Conservation (phyloP, 345 rosid genomes). For the Eucalyptus marginata region DNA sequence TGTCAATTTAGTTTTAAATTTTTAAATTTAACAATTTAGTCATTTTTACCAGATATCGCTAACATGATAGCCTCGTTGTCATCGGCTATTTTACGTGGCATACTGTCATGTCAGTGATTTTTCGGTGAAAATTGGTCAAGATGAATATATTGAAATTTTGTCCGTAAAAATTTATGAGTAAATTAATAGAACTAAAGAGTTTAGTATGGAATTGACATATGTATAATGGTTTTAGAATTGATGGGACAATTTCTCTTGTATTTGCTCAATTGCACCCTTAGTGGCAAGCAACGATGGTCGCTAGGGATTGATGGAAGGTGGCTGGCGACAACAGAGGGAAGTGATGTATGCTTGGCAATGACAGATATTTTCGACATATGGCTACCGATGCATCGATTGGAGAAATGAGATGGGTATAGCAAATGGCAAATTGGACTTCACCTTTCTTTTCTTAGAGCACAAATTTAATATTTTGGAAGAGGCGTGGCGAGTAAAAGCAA, state of each 20-base stretch:
- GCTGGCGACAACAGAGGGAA: not conserved
- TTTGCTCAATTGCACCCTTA: not conserved
- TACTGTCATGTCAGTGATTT: accelerated
- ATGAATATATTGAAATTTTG: not conserved
- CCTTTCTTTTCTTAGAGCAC: not conserved
- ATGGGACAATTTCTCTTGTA: not conserved
- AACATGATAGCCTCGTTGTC: accelerated
- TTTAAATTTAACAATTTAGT: not conserved
- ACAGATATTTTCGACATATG: not conserved
- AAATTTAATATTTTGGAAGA: not conserved
- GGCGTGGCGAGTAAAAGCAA: not conserved
- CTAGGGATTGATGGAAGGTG: not conserved
- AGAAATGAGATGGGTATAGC: not conserved
- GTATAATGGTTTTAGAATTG: not conserved
- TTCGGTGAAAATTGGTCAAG: accelerated
- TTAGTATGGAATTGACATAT: not conserved
- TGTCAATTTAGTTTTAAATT: not conserved
- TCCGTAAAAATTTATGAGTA: accelerated
- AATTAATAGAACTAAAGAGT: not conserved
- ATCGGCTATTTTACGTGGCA: accelerated
- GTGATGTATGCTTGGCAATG: not conserved
- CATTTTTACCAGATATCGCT: accelerated
- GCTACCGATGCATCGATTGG: not conserved
- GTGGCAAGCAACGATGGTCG: not conserved
- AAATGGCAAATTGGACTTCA: not conserved